phyloP scores from a whole-genome alignment of 441 rosid genomes.

The Gossypium laxum region DNA sequence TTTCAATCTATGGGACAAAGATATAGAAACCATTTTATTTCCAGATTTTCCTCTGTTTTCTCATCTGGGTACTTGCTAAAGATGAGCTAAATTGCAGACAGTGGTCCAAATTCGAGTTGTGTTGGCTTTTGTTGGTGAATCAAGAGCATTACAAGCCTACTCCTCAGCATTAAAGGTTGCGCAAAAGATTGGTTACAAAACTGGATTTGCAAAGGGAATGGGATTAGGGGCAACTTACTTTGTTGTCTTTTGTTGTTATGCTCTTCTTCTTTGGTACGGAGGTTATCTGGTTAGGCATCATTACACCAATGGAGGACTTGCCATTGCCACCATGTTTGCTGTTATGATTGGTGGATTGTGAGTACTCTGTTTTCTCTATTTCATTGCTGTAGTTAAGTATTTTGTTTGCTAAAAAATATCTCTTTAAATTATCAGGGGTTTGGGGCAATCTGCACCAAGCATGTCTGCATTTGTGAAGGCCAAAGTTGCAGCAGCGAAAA shows the following conservation, averaged over 20 bases:
- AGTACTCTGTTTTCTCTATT: conserved; percentile 22
- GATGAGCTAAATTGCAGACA: conserved; percentile 47
- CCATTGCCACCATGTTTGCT: conserved; percentile 92
- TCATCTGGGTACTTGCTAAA: conserved; percentile 26
- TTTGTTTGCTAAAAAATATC: no score
- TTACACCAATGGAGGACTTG: conserved; percentile 93
- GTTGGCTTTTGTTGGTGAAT: conserved; percentile 81
- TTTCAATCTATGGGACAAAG: no score
- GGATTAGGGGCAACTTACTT: conserved; percentile 95
- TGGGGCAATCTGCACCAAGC: conserved; percentile 93
- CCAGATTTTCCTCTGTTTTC: conserved; percentile 10
- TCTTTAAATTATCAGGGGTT: conserved; percentile 40
- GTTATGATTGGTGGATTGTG: conserved; percentile 98
- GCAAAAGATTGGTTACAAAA: conserved; percentile 76
- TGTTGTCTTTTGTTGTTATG: conserved; percentile 90
- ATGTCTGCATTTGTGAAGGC: conserved; percentile 90
- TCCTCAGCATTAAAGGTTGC: conserved; percentile 69
- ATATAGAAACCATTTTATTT: no score
- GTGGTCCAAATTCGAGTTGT: conserved; percentile 89
- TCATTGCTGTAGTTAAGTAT: no score
- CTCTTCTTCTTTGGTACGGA: conserved; percentile 95
- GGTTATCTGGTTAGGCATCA: conserved; percentile 90
- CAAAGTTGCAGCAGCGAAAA: conserved; percentile 86
- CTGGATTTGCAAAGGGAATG: conserved; percentile 87
- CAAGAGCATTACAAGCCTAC: conserved; percentile 73